Evolutionary conservation across 495 filamentous ascomycete species (phyloP).

Genomic region (Tuber magnatum): DNA sequence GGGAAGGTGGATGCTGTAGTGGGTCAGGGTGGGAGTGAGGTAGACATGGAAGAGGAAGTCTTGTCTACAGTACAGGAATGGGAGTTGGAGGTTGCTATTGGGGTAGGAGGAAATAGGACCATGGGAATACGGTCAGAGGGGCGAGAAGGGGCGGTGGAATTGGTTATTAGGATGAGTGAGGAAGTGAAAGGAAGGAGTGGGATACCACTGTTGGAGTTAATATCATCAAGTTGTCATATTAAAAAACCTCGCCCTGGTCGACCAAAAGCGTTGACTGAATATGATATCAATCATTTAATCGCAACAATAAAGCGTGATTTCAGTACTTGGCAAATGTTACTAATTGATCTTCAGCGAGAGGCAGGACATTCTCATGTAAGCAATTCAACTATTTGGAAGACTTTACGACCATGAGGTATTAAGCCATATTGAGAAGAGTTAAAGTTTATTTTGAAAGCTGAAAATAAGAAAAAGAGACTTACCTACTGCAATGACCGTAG

Average conservation of each 20-base stretch:
- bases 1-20: too few relatives aligned
- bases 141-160: too few relatives aligned
- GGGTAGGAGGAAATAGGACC: too few relatives aligned
- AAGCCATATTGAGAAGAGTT: conserved; percentile 6
- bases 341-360: not conserved
- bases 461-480: not conserved
- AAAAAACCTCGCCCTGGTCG: not conserved
- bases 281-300: not conserved
- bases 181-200: too few relatives aligned
- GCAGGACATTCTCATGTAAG: not conserved
- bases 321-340: not conserved
- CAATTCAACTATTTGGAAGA: not conserved
- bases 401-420: too few relatives aligned
- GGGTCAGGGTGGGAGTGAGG: too few relatives aligned
- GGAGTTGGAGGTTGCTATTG: too few relatives aligned
- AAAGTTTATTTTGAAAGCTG: conserved; percentile 7
- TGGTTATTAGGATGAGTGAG: too few relatives aligned
- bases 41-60: too few relatives aligned
- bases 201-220: not conserved
- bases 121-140: too few relatives aligned
- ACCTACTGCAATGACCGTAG: too few relatives aligned
- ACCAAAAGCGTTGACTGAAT: not conserved
- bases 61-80: too few relatives aligned
- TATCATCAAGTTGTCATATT: not conserved
- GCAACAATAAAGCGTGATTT: not conserved